Evolutionary conservation across 2,329 filamentous ascomycete genomes (phyloP), one percentile per base, ranked within the genome.

Genomic region (Pseudogymnoascus sp.): DNA sequence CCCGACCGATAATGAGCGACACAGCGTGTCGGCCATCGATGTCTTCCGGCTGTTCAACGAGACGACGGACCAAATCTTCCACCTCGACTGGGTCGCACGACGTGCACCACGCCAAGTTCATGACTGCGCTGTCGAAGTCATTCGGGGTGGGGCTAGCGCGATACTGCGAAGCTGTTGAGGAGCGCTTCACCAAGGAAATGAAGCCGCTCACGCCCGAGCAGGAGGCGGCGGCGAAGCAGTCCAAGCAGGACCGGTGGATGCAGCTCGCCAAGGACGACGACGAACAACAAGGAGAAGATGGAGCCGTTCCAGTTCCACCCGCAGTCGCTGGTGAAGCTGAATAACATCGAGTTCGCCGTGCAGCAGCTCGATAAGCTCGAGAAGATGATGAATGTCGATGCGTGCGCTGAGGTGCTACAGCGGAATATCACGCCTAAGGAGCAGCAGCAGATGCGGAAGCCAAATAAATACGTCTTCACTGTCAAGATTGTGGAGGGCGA

Each of bases 401-500:
- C 84, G 9, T 97, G 92, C 71, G 93, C 93, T 2, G 87, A 89
- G 60, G 85, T 96, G 14, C 84, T 99, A 60, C 86, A 88, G 55
- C 87, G 84, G 69, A 81, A 90, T 25, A 90, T 90, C 7, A 88
- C 90, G 1, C 81, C 84, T 61, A 86, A 86, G n/a, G 83, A 86
- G 64, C 81, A 81, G 71, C 81, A 84, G 63, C 79, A 81, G 65
- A 72, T 77, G 62, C 86, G 86, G 69, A 88, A 86, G 69, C 85
- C 88, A 43, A 89, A 86, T 66, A 97, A 96, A 73, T 97, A 96
- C 73, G 93, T 97, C 62, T 99, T 99, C 76, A 97, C 95, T 0
- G 93, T 99, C 77, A 99, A 99, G 78, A 93, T 99, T 64, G 93
- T 99, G 25, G 95, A 99, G 76, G 95, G 91, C 7, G 95, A 99